Base-by-base conservation (phyloP, 495 filamentous ascomycete species). In the Penicillium simplicissimum region DNA sequence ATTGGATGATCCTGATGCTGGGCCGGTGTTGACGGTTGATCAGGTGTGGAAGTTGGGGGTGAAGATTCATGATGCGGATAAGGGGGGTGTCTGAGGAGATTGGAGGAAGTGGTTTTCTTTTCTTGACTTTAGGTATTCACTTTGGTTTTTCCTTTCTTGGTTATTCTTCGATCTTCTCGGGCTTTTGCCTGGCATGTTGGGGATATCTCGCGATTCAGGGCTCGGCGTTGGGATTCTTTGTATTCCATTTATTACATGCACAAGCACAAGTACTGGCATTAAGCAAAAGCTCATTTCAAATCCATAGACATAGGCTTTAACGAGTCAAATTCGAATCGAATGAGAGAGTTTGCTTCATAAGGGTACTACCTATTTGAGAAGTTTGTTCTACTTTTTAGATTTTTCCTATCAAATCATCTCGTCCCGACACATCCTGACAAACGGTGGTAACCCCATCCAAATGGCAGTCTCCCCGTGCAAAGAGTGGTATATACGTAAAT, bases 11-110 rank as follows among this genome's bases (percentile, higher is more conserved):
- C 69, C 60, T 9, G 62, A 79, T 74, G 62, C 76, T 55, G 72
- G 79, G n/a, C 63, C 66, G 4, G 75, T 67, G 31, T 73, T 93
- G 68, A 79, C 74, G 40, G 80, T 93, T 8, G 87, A 89, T 61
- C 82, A 91, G 70, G 89, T 91, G 31, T 93, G 88, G 88, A 93
- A 93, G 74, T 87, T 89, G 68, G 90, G 90, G n/a, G 70, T 74
- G 8, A 80, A 79, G 70, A 77, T 81, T 25, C 71, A 73, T 59
- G 79, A 81, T 61, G 60, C 60, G 9, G 74, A 71, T 10, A 75
- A 77, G 61, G 58, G 60, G 38, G 57, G 15, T 56, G 36, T 64
- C 43, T 65, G 35, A 31, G 10, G 3, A 15, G 52, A 10, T 35
- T 35, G 36, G 33, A 21, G 25, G 33, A 38, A 47, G 43, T 25